Evolutionary conservation across 1,139 yeast species (phyloP).

Genomic region (Saccharomyces hybrid): DNA sequence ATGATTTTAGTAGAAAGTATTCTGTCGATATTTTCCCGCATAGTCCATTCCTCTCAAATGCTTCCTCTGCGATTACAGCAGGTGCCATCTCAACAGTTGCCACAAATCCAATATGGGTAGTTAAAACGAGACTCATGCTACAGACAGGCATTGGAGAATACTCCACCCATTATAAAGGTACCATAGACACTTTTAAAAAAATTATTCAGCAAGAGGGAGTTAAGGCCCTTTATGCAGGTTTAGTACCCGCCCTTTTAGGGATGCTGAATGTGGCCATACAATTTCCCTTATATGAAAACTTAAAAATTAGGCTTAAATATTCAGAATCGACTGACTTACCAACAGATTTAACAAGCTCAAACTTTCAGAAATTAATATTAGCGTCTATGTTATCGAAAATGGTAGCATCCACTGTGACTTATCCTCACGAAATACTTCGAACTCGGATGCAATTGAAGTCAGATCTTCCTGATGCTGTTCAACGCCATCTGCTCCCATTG

Average conservation of each 20-base stretch:
- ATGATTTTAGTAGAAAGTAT: conserved; percentile 62
- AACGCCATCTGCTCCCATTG: conserved; percentile 37
- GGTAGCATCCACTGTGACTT: conserved; percentile 82
- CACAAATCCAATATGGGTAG: conserved; percentile 42
- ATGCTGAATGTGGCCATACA: conserved; percentile 91
- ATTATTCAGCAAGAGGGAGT: conserved; percentile 79
- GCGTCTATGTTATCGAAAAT: conserved; percentile 83
- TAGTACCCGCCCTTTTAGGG: conserved; percentile 85
- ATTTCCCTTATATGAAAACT: conserved; percentile 87
- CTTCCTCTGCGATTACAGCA: conserved; percentile 78
- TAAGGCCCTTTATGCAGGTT: conserved; percentile 79
- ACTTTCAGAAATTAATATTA: conserved; percentile 45
- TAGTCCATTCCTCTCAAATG: conserved; percentile 52
- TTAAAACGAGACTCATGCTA: conserved; percentile 76
- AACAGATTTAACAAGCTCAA: conserved; percentile 12
- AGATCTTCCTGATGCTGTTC: conserved; percentile 22
- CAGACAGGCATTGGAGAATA: conserved; percentile 42
- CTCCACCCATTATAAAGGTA: conserved; percentile 54
- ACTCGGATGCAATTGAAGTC: conserved; percentile 70
- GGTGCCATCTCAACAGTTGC: conserved; percentile 81
- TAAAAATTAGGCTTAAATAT: conserved; percentile 46
- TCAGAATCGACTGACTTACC: conserved; percentile 3
- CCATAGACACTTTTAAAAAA: conserved; percentile 71
- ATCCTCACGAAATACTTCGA: conserved; percentile 92
- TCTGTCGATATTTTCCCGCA: conserved; percentile 36